Evolutionary conservation across 192 early-diverging fungal genomes (phyloP), one percentile per base, ranked within the genome.

Genomic region (Coemansia sp.): DNA sequence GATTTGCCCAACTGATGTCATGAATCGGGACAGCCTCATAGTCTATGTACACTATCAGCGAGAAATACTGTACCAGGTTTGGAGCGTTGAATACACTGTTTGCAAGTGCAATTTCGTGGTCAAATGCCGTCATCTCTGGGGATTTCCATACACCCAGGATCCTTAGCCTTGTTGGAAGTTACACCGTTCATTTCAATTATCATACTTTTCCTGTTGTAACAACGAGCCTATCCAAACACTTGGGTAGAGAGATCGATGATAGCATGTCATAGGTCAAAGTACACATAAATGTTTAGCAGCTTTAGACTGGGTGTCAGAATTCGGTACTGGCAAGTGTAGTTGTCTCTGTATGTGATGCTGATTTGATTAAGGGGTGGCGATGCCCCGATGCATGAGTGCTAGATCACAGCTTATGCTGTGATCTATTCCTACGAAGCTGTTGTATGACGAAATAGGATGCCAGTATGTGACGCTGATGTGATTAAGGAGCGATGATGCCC

Each of bases 81-180:
- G 52, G 52, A 2, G 17, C n/a, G 20, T 54, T 54, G 17, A 54
- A 25, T 33, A 54, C 29, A n/a, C 11, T 54, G 15, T 54, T 54
- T 31, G 52, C 52, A 54, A 54, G 30, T 30, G 8, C 15, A 30
- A 54, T 25, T 15, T 54, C 52, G 17, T 54, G 29, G n/a, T 31
- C 15, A 54, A 54, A 54, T 17, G 30, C 20, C 27, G 15, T 25
- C 2, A 29, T 54, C 33, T 14, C 17, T 1, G 23, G 17, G 6
- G 52, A 15, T 7, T 2, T 17, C 23, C 0, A 15, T 8, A 19
- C 0, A 8, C 14, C 9, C 10, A 54, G 17, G 17, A 5, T 15
- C 1, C 33, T 54, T 54, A 54, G 30, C 52, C 6, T 54, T 15
- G 15, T 25, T 20, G 14, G 52, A n/a, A 4, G 15, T 17, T 54